These are phyloP conservation scores for Akanthomyces dipterigenus DNA, from an alignment of 2,329 filamentous ascomycete species.

Conservation along the genomic window DNA sequence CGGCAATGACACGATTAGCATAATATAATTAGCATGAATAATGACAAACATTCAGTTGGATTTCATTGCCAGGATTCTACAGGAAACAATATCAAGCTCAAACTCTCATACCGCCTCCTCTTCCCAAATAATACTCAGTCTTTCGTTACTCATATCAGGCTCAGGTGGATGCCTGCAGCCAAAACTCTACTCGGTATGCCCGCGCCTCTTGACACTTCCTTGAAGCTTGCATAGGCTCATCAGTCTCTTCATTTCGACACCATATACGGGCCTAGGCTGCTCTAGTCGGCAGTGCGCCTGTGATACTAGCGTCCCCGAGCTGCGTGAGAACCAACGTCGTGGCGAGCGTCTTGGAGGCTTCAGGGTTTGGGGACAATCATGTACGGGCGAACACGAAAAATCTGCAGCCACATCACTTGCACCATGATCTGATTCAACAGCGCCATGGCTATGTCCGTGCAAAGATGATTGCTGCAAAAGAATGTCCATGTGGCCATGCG, in stretches of 20 bases:
- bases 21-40: not conserved
- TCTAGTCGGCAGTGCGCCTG: conserved; percentile 24
- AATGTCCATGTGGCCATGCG: not conserved
- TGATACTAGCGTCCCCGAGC: conserved; percentile 19
- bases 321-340: conserved; percentile 18
- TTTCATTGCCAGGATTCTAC: conserved; percentile 2
- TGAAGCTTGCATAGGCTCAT: conserved; percentile 22
- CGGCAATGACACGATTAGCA: not conserved
- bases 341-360: not conserved
- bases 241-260: conserved; percentile 24
- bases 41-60: not conserved
- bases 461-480: conserved; percentile 1
- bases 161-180: no score
- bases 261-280: conserved; percentile 25
- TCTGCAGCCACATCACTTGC: not conserved
- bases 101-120: not conserved
- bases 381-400: not conserved
- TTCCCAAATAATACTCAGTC: not conserved
- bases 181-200: conserved; percentile 15
- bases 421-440: not conserved
- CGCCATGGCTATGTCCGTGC: not conserved
- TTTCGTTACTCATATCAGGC: not conserved
- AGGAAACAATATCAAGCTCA: conserved; percentile 1
- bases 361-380: not conserved
- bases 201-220: conserved; percentile 17